Percentiles rank a stretch among this genome's conserved stretches.
Evolutionary conservation across 1,284 basidiomycete genomes (phyloP).

Genomic region (Xerocomus amazonicus): DNA sequence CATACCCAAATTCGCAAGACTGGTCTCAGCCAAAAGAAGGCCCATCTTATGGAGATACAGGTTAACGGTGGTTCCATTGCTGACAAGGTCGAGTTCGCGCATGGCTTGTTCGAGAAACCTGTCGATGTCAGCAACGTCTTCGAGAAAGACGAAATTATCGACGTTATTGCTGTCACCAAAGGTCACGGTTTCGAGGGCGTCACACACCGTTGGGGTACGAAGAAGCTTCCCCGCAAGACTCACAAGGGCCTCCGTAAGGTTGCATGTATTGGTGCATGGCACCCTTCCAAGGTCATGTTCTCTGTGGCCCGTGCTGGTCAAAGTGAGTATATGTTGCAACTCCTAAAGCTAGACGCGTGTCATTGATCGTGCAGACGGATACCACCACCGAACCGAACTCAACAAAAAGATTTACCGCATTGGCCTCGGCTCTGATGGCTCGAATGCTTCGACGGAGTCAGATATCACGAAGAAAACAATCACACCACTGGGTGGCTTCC

Average conservation of each 20-base stretch:
- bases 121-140: slow-evolving; percentile 86
- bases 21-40: slow-evolving; percentile 98
- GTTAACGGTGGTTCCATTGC: slow-evolving; percentile 96
- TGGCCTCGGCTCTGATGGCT: slow-evolving; percentile 75
- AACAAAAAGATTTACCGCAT: slow-evolving; percentile 99
- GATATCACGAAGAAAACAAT: slow-evolving; percentile 94
- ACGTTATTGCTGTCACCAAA: slow-evolving; percentile 98
- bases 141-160: slow-evolving; percentile 96
- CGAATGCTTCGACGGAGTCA: slow-evolving; percentile 90
- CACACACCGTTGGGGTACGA: slow-evolving; percentile 98
- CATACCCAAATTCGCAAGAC: slow-evolving; percentile 99
- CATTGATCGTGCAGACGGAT: slow-evolving; percentile 67
- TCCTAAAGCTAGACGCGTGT: not conserved
- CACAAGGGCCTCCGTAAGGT: slow-evolving; percentile 99
- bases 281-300: slow-evolving; percentile 99
- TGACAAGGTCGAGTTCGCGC: slow-evolving; percentile 98
- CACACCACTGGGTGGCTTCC: slow-evolving; percentile 99
- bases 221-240: slow-evolving; percentile 98
- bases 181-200: slow-evolving; percentile 99
- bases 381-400: slow-evolving; percentile 97
- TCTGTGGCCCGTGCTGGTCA: slow-evolving; percentile 99
- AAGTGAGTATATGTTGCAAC: slow-evolving; percentile 51
- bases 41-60: slow-evolving; percentile 99
- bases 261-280: slow-evolving; percentile 99
- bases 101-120: slow-evolving; percentile 96